Conservation (phyloP, 2,329 filamentous ascomycete genomes). For the Hypomyces rosellus region DNA sequence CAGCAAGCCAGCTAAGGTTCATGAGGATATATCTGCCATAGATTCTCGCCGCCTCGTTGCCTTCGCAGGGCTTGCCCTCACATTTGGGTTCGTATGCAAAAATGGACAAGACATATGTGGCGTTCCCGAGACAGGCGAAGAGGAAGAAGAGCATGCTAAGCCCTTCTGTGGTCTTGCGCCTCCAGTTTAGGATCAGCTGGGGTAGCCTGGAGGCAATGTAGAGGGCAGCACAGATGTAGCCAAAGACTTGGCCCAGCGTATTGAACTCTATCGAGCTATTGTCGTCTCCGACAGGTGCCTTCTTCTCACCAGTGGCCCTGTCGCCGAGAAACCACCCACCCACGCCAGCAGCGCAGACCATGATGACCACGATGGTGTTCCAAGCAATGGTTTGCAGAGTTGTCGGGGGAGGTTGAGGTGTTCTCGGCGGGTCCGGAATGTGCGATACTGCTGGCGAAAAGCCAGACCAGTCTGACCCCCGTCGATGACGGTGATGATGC, state of each 20-base stretch:
- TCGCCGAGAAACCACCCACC: slow-evolving; percentile 73
- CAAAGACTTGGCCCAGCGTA: slow-evolving; percentile 79
- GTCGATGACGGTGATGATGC: slow-evolving; percentile 41
- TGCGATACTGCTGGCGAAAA: slow-evolving; percentile 80
- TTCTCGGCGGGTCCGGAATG: slow-evolving; percentile 41
- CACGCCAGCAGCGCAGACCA: slow-evolving; percentile 78
- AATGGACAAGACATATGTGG: slow-evolving; percentile 89
- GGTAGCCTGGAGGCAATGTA: slow-evolving; percentile 88
- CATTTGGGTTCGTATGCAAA: slow-evolving; percentile 81
- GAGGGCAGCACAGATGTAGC: slow-evolving; percentile 81
- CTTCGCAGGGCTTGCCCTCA: slow-evolving; percentile 45
- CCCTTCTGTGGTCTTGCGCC: slow-evolving; percentile 87
- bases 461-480: slow-evolving; percentile 52
- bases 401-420: slow-evolving; percentile 43
- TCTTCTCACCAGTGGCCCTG: slow-evolving; percentile 31
- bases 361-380: slow-evolving; percentile 68
- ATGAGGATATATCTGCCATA: slow-evolving; percentile 82
- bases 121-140: slow-evolving; percentile 90
- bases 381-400: slow-evolving; percentile 56
- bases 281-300: slow-evolving; percentile 32
- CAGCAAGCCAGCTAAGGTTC: slow-evolving; percentile 84
- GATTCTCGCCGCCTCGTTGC: slow-evolving; percentile 57
- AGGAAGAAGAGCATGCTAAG: slow-evolving; percentile 93
- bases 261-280: slow-evolving; percentile 59
- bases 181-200: slow-evolving; percentile 86